Evolutionary conservation across 2,329 filamentous ascomycete species (phyloP), one percentile per base, ranked within the genome.

Genomic region (Aspergillus glaucus): DNA sequence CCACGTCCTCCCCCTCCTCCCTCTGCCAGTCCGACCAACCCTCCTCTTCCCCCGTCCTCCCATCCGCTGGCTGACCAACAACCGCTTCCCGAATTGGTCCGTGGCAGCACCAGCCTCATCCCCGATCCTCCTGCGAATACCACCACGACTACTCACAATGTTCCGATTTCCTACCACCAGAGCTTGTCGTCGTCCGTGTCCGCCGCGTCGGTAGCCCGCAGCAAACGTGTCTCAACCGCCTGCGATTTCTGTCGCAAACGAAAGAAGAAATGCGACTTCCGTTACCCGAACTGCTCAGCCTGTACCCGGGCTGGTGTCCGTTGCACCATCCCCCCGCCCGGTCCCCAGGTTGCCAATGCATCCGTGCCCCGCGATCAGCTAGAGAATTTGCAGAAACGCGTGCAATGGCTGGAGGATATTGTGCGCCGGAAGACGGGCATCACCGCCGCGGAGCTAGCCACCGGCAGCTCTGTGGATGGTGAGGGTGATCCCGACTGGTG

Each of bases 261-360:
- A 6, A 70, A 70, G 55, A 70, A 70, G 55, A 70, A 70, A 61
- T 70, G 67, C 51, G 67, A 70, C 50, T 70, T 70, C 45, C 65
- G 65, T 39, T 70, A 70, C 44, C 67, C 67, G 26, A 70, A 70
- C 50, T 70, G 67, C 46, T 68, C 65, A 24, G 67, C 66, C 15
- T 70, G 67, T 46, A 66, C 64, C 12, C 65, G 67, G 43, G 66
- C 66, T 34, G 66, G 67, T n/a, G 66, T 70, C 21, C 66, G 67
- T 42, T 70, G 67, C 49, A 69, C 67, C 28, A 65, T 70, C 22
- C 65, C 67, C 15, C 65, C 67, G 1, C 66, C 65, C 8, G 66
- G 67, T 4, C 64, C 66, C 9, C 65, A 67, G 49, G 61, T 69
- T 51, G 63, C 66, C 37, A 67, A 55, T 49, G 61, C 65, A 42